Evolutionary conservation across 345 rosid genomes (phyloP), one percentile per base, ranked within the genome.

Genomic region (Salix caprea): DNA sequence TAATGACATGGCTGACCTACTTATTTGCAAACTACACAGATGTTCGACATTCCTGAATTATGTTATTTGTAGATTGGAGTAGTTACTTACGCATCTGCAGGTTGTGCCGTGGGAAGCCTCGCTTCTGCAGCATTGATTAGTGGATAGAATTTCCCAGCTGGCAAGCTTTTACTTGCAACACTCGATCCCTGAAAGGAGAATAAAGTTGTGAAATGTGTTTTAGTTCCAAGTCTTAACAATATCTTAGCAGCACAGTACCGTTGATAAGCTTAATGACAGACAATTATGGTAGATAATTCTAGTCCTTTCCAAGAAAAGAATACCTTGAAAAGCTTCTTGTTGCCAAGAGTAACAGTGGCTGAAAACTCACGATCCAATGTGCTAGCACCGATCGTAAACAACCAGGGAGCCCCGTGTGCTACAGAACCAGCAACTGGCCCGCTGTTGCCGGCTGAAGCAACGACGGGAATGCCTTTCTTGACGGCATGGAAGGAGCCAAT

Each of bases 401-500:
- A 42, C 78, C 75, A 79, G 3, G 78, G 78, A 9, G 82, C 70
- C 11, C 12, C 40, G 12, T 69, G 50, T 0, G 4, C 19, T 16
- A 48, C 66, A 1, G 66, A 60, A 15, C 44, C 28, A 14, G 16
- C 52, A 16, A 12, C 12, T 26, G 10, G n/a, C 9, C 71, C 77
- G 10, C 6, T 3, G 28, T 79, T 79, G 12, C 82, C 78, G 24
- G 65, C 74, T 15, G 74, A 34, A 36, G 71, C 70, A 46, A 74
- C 73, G 12, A 69, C 69, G 7, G 52, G 52, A 24, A 79, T 62
- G 1, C 74, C 78, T 1, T 62, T 69, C 32, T 1, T 46, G 9
- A 68, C 61, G 0, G 82, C 78, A n/a, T 79, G 71, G 40, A 44
- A 74, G 15, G 82, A 21, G 26, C 82, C 78, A 12, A 79, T 30